These are phyloP conservation scores for Tylopilus sp. DNA, from an alignment of 768 basidiomycete genomes.

Conservation along the genomic window DNA sequence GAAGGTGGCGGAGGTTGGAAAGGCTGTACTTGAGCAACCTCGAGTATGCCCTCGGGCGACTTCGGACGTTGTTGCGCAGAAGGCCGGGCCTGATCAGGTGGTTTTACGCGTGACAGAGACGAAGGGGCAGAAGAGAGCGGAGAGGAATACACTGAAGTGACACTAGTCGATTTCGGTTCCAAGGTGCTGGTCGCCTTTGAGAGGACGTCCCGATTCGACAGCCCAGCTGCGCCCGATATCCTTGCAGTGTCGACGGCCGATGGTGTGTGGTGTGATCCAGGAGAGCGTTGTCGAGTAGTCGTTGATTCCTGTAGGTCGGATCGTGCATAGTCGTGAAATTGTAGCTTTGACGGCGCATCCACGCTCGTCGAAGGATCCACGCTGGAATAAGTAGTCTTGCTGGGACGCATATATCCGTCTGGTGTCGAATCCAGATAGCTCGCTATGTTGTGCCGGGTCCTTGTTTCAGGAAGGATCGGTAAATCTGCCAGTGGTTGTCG, in stretches of 20 bases:
- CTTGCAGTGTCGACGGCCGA: background rate
- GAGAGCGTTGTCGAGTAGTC: background rate
- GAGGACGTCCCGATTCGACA: background rate
- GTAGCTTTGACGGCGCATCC: background rate
- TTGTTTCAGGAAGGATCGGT: background rate
- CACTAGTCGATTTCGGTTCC: background rate
- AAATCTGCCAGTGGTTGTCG: constrained; percentile 22
- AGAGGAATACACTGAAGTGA: constrained; percentile 15
- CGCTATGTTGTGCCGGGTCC: background rate
- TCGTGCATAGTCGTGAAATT: background rate
- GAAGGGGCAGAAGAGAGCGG: constrained; percentile 14
- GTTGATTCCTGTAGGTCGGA: background rate
- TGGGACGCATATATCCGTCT: constrained; percentile 13
- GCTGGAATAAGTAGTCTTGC: background rate
- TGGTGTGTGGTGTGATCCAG: background rate
- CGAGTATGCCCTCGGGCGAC: background rate
- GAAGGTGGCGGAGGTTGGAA: background rate
- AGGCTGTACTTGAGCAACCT: background rate
- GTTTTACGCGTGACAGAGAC: background rate
- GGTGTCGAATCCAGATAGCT: background rate
- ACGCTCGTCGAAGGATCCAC: background rate
- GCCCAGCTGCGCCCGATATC: background rate
- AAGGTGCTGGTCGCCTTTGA: constrained; percentile 15
- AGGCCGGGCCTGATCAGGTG: background rate
- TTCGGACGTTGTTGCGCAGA: background rate